Conservation (phyloP, 2,329 filamentous ascomycete species). For the Coleophoma eucalyptorum region DNA sequence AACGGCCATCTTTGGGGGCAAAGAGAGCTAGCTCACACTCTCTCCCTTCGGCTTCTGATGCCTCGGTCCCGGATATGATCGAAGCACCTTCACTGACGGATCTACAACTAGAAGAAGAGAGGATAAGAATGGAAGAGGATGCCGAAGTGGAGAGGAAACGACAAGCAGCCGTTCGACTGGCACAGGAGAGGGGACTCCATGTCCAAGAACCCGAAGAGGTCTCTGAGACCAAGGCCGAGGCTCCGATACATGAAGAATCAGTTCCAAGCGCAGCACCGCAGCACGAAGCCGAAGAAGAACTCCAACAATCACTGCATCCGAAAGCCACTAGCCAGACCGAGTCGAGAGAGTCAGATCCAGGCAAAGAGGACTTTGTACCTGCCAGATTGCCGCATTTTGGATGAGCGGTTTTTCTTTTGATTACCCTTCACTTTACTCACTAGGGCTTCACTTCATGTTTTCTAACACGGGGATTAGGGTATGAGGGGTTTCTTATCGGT, state of each 20-base stretch:
- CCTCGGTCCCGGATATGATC: constrained; percentile 33
- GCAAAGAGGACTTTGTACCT: constrained; percentile 45
- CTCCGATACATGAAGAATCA: background rate
- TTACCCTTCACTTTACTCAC: no score
- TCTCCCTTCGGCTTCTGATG: constrained; percentile 27
- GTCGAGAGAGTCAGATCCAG: constrained; percentile 16
- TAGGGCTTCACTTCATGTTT: no score
- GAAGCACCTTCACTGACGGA: constrained; percentile 45
- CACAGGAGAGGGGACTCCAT: constrained; percentile 43
- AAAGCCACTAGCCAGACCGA: background rate
- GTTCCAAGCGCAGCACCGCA: constrained; percentile 14
- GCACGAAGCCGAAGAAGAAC: no score
- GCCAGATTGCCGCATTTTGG: constrained; percentile 55
- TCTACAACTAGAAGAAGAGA: constrained; percentile 49
- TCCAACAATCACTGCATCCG: no score
- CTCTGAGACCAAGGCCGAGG: constrained; percentile 16
- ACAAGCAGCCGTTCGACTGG: constrained; percentile 47
- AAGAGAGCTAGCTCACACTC: constrained; percentile 19
- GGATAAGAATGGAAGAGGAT: constrained; percentile 42
- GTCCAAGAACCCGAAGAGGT: constrained; percentile 29
- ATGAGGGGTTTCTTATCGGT: background rate
- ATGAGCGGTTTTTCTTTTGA: constrained; percentile 6
- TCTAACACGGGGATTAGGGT: background rate
- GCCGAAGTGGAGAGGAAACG: constrained; percentile 48
- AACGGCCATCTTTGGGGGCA: constrained; percentile 9